phyloP scores from a whole-genome alignment of 2,329 filamentous ascomycete genomes.

The Ophiobolus disseminans region DNA sequence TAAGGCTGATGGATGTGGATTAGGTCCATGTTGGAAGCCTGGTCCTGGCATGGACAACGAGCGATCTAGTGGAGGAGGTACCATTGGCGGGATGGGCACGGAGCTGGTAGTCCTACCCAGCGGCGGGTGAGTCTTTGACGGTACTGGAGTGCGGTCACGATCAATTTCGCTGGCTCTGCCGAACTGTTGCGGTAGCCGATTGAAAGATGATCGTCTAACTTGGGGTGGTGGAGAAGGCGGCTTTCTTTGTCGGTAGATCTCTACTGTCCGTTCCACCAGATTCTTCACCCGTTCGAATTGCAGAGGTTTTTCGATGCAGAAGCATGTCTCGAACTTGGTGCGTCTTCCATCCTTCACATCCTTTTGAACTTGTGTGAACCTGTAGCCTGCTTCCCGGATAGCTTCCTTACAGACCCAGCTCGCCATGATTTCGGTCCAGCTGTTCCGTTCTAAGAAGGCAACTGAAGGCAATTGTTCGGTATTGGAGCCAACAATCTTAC shows the following conservation, averaged over 20 bases:
- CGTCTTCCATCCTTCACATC: conserved; percentile 37
- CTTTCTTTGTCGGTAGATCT: conserved; percentile 41
- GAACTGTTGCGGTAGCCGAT: conserved; percentile 20
- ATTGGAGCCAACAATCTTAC: conserved; percentile 39
- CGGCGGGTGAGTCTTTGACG: conserved; percentile 21
- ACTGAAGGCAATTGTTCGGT: conserved; percentile 34
- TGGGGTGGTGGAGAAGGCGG: conserved; percentile 21
- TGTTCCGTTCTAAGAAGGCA: conserved; percentile 38
- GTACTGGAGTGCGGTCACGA: conserved; percentile 34
- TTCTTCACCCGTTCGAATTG: conserved; percentile 44
- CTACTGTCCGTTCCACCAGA: conserved; percentile 50
- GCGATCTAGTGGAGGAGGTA: conserved; percentile 37
- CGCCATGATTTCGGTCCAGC: conserved; percentile 46
- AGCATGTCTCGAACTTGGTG: conserved; percentile 45
- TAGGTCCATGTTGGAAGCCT: conserved; percentile 8
- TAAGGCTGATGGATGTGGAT: conserved; percentile 20
- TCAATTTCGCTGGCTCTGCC: conserved; percentile 19
- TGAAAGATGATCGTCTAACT: conserved; percentile 29
- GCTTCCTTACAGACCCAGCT: conserved; percentile 50
- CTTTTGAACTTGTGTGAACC: conserved; percentile 42
- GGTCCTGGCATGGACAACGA: conserved; percentile 34
- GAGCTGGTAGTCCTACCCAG: conserved; percentile 32
- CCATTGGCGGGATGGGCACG: conserved; percentile 19
- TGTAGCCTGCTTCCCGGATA: conserved; percentile 41
- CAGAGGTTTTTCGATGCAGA: conserved; percentile 43